phyloP scores from a whole-genome alignment of 148 eudicot species.

The Amaranthus palmeri region DNA sequence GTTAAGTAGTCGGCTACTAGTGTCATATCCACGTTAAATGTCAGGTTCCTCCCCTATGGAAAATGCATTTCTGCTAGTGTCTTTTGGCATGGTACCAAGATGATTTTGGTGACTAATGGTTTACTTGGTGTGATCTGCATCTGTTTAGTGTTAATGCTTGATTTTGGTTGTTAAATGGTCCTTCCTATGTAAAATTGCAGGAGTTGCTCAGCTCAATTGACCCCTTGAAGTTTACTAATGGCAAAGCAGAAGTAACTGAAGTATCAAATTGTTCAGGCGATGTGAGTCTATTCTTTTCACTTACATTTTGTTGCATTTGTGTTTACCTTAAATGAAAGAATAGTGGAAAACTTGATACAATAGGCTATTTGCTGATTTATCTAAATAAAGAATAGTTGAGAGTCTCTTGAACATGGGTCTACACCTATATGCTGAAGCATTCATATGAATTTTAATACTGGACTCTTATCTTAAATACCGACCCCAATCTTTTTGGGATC shows the following conservation, averaged over 20 bases:
- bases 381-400: background rate
- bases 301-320: background rate
- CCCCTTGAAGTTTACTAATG: conserved; percentile 69
- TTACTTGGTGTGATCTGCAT: background rate
- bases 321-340: background rate
- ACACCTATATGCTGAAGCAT: too few species aligned
- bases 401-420: background rate
- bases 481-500: too few species aligned
- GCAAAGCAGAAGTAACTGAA: conserved; percentile 76
- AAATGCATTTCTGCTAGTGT: background rate
- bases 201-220: conserved; percentile 63
- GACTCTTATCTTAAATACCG: too few species aligned
- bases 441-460: too few species aligned
- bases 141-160: background rate
- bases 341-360: background rate
- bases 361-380: background rate
- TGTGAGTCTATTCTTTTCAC: conserved; percentile 48
- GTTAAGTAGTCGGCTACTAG: too few species aligned
- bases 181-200: conserved; percentile 41
- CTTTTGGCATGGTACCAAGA: background rate
- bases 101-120: background rate
- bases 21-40: too few species aligned
- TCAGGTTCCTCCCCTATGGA: too few species aligned
- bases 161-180: conserved; percentile 4
- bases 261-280: conserved; percentile 88